Percentiles rank a stretch among this genome's conserved stretches.
phyloP scores from a whole-genome alignment of 352 stramenopile genomes.

The Phytopythium ostracodes region DNA sequence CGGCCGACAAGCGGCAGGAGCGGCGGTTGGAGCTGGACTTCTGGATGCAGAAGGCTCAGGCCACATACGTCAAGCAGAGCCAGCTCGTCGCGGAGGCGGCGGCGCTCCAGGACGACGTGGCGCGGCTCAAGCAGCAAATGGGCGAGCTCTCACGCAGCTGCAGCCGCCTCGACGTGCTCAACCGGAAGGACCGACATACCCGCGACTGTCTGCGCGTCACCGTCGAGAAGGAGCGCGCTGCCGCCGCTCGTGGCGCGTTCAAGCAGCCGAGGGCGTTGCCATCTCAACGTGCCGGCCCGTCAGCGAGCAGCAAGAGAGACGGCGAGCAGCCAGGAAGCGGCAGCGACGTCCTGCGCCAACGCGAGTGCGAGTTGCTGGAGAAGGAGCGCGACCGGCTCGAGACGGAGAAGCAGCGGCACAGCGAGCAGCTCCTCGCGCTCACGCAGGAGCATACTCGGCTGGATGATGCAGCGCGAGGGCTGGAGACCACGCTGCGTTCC shows the following conservation, averaged over 20 bases:
- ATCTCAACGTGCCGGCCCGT: constrained; percentile 2
- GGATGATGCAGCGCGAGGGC: constrained; percentile 25
- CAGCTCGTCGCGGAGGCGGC: constrained; percentile 48
- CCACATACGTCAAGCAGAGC: constrained; percentile 54
- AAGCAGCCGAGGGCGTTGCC: not conserved
- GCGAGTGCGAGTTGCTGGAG: constrained; percentile 39
- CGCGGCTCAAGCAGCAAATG: constrained; percentile 31
- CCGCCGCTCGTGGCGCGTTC: not conserved
- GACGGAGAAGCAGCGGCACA: constrained; percentile 27
- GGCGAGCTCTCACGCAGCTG: constrained; percentile 33
- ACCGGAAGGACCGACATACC: constrained; percentile 56
- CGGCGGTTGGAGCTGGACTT: constrained; percentile 51
- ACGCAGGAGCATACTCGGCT: constrained; percentile 25
- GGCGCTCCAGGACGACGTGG: constrained; percentile 39
- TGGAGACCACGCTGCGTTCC: constrained; percentile 37
- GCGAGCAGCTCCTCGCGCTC: constrained; percentile 20
- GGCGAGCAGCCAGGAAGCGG: constrained; percentile 9
- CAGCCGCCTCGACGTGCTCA: constrained; percentile 40
- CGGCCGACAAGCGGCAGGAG: constrained; percentile 35
- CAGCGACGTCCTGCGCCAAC: constrained; percentile 13
- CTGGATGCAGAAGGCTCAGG: constrained; percentile 51
- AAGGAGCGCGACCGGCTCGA: constrained; percentile 30
- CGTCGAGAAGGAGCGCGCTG: constrained; percentile 6
- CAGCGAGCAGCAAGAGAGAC: constrained; percentile 7
- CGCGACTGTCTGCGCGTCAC: constrained; percentile 35